phyloP scores from a whole-genome alignment of 140 eudicot species.

The Senecio squalidus region DNA sequence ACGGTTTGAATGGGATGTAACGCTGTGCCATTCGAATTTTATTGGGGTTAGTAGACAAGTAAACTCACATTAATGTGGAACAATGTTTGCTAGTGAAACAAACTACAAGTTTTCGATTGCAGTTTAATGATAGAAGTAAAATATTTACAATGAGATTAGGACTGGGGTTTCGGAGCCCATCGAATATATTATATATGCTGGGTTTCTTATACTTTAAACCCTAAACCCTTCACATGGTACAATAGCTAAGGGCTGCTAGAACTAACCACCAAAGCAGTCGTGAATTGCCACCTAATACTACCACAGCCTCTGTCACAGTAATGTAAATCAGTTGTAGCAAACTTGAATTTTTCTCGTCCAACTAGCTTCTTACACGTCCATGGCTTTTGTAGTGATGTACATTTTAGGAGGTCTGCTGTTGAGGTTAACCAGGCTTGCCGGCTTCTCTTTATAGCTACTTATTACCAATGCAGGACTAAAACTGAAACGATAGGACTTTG shows the following conservation, averaged over 20 bases:
- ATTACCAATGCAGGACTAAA: no score
- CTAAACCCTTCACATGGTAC: slow-evolving; percentile 1
- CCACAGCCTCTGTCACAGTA: no score
- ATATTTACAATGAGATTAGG: slow-evolving; percentile 1
- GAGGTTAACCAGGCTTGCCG: no score
- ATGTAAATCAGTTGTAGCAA: no score
- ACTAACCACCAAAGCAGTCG: not conserved
- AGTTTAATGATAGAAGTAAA: slow-evolving; percentile 14
- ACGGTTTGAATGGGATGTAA: slow-evolving; percentile 6
- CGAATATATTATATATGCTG: slow-evolving; percentile 4
- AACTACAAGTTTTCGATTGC: slow-evolving; percentile 1
- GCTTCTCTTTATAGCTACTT: no score
- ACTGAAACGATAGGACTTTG: no score
- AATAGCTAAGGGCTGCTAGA: not conserved
- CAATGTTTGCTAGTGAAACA: slow-evolving; percentile 2
- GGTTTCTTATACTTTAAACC: slow-evolving; percentile 5
- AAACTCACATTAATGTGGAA: slow-evolving; percentile 8
- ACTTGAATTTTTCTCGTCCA: no score
- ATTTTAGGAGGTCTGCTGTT: no score
- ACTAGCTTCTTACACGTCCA: no score
- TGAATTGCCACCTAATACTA: no score
- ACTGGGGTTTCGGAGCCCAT: not conserved
- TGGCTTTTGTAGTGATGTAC: no score
- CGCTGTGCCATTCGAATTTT: not conserved
- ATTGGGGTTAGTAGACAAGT: not conserved